These are phyloP conservation scores for Boletus vinaceobasis DNA, from an alignment of 768 basidiomycete species.

Conservation along the genomic window DNA sequence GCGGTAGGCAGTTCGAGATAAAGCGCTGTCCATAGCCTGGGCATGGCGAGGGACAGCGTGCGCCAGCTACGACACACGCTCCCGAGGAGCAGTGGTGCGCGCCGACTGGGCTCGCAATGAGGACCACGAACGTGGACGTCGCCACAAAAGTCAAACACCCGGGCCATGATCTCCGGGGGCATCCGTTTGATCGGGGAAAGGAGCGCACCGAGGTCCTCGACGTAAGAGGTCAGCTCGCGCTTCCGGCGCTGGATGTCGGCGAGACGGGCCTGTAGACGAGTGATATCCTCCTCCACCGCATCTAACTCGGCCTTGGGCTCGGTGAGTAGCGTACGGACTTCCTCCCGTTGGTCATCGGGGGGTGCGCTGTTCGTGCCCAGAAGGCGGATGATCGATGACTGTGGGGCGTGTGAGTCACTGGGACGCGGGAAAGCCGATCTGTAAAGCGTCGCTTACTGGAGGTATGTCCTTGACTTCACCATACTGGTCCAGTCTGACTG, in stretches of 20 bases:
- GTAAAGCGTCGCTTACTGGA: constrained; percentile 15
- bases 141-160: constrained; percentile 32
- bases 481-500: constrained; percentile 23
- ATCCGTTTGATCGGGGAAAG: constrained; percentile 32
- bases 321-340: constrained; percentile 22
- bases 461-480: constrained; percentile 31
- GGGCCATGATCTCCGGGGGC: constrained; percentile 33
- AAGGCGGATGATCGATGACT: constrained; percentile 32
- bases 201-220: constrained; percentile 33
- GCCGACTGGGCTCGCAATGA: constrained; percentile 29
- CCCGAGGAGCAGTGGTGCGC: constrained; percentile 28
- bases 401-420: not conserved
- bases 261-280: constrained; percentile 28
- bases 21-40: constrained; percentile 31
- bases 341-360: constrained; percentile 26
- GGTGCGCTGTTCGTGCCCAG: constrained; percentile 27
- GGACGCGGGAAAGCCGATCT: not conserved
- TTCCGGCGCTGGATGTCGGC: constrained; percentile 29
- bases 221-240: constrained; percentile 26
- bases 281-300: constrained; percentile 25
- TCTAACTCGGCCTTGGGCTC: constrained; percentile 28
- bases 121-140: constrained; percentile 26
- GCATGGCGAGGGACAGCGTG: constrained; percentile 24
- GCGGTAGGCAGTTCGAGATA: constrained; percentile 29
- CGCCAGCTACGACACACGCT: constrained; percentile 31